A percentile compares a stretch with the other conserved stretches of the same genome.
phyloP scores from a whole-genome alignment of 176 grass and related monocot genomes.

The Raddia guianensis region DNA sequence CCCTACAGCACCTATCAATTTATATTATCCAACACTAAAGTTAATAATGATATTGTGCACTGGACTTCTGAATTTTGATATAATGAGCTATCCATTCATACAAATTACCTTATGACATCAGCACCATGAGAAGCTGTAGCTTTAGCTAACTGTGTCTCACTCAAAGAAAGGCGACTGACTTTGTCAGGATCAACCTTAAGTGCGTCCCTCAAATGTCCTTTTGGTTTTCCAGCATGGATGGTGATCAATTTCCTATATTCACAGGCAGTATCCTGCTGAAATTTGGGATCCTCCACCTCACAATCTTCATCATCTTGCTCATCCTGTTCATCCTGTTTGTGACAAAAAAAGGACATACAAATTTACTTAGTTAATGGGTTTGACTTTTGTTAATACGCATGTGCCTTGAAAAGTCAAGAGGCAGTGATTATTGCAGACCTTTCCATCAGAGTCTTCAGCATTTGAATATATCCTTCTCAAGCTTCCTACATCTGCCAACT shows the following conservation, averaged over 20 bases:
- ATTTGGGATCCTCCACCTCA: slow-evolving; percentile 60
- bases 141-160: slow-evolving; percentile 75
- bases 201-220: slow-evolving; percentile 76
- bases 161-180: slow-evolving; percentile 80
- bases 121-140: slow-evolving; percentile 62
- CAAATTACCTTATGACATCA: slow-evolving; percentile 78
- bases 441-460: slow-evolving; percentile 68
- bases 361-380: slow-evolving; percentile 20
- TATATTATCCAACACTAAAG: not conserved
- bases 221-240: slow-evolving; percentile 90
- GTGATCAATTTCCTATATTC: slow-evolving; percentile 82
- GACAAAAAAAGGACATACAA: not conserved
- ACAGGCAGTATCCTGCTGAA: slow-evolving; percentile 51
- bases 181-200: slow-evolving; percentile 61
- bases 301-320: slow-evolving; percentile 65
- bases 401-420: not conserved
- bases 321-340: slow-evolving; percentile 57
- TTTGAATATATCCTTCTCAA: slow-evolving; percentile 58
- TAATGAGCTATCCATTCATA: slow-evolving; percentile 11
- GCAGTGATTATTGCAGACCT: slow-evolving; percentile 48
- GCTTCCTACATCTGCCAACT: slow-evolving; percentile 41
- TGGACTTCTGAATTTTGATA: slow-evolving; percentile 19
- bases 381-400: slow-evolving; percentile 16
- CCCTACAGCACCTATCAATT: not conserved
- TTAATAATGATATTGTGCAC: not conserved